A percentile compares a stretch with the other conserved stretches of the same genome.
These are phyloP conservation scores for Histomonas meleagridis DNA, from an alignment of 208 protist genomes.

Conservation along the genomic window DNA sequence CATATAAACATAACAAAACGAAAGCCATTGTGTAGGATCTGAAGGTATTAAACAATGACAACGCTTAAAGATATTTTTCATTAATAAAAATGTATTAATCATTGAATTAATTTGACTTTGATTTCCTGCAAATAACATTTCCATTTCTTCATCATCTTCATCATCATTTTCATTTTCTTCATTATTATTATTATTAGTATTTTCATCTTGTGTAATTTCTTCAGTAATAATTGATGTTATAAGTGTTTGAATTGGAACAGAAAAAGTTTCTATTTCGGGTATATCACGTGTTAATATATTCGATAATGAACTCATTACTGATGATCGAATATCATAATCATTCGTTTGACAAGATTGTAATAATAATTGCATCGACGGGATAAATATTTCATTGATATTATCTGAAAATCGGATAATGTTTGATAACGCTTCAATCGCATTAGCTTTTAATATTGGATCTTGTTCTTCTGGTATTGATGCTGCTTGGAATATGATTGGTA, in stretches of 20 bases:
- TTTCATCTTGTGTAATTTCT: neutral
- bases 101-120: neutral
- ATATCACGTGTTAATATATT: neutral
- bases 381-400: neutral
- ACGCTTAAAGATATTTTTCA: neutral
- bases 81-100: neutral
- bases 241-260: neutral
- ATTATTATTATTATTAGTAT: neutral
- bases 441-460: neutral
- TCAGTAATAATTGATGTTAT: neutral
- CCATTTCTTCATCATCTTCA: slow-evolving; percentile 9
- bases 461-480: neutral
- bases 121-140: neutral
- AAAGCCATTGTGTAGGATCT: neutral
- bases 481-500: neutral
- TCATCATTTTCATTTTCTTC: neutral
- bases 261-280: neutral
- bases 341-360: neutral
- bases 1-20: neutral
- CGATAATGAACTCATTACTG: neutral
- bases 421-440: neutral
- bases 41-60: neutral
- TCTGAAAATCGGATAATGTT: neutral
- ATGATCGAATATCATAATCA: neutral
- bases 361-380: neutral